These are phyloP conservation scores for Camellia oleifera DNA, from an alignment of 179 eudicot genomes.

Conservation along the genomic window DNA sequence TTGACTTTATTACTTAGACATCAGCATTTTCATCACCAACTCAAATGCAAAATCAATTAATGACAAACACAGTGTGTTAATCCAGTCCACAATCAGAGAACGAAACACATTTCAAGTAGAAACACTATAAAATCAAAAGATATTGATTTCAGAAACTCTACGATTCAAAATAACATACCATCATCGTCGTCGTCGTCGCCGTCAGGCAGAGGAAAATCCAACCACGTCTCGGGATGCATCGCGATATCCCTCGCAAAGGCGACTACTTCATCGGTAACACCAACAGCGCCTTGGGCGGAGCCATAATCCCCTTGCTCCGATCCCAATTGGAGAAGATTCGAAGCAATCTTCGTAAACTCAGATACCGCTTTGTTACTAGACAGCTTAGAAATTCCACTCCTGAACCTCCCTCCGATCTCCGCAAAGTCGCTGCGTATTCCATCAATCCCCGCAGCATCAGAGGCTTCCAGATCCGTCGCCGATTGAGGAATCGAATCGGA, in stretches of 20 bases:
- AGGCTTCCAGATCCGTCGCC: slow-evolving; percentile 18
- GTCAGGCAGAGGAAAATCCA: slow-evolving; percentile 81
- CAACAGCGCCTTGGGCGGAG: slow-evolving; percentile 45
- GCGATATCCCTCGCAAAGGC: slow-evolving; percentile 62
- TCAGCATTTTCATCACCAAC: neutral
- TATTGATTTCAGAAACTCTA: neutral
- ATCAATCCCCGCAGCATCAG: slow-evolving; percentile 24
- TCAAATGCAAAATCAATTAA: neutral
- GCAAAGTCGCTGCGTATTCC: slow-evolving; percentile 61
- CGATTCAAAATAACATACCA: slow-evolving; percentile 16
- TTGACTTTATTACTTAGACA: neutral
- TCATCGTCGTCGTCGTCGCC: slow-evolving; percentile 44
- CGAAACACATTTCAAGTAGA: neutral
- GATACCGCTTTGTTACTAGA: slow-evolving; percentile 57
- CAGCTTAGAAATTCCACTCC: slow-evolving; percentile 61
- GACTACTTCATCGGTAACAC: slow-evolving; percentile 81
- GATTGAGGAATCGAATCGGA: neutral
- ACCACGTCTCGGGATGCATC: slow-evolving; percentile 92
- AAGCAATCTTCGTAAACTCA: slow-evolving; percentile 69
- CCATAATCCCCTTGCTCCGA: slow-evolving; percentile 48
- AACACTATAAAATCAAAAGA: neutral
- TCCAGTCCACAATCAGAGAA: neutral
- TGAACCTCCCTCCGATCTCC: slow-evolving; percentile 44
- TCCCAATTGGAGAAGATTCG: slow-evolving; percentile 58
- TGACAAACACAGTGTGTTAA: neutral